Base-by-base conservation (phyloP, 495 filamentous ascomycete genomes). In the Penicillium fimorum region DNA sequence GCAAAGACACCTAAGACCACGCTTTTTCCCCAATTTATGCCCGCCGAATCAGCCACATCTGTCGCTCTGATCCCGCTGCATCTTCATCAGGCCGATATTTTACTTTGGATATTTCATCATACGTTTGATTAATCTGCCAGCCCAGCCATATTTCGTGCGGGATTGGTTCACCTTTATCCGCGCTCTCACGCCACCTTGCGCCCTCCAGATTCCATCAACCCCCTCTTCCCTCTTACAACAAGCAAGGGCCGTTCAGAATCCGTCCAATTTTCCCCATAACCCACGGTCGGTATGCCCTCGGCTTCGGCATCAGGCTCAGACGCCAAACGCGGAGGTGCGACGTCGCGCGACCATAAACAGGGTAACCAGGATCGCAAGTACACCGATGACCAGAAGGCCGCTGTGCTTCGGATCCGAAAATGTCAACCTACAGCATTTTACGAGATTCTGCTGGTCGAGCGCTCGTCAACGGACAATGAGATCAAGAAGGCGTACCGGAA, bases 401-500 rank as follows among this genome's bases (percentile, higher is more conserved):
- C 92, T 13, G 94, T 97, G 20, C 72, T 96, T 54, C 82, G 94
- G 42, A 92, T 98, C 63, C 84, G 89, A 55, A 81, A 80, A 76
- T 98, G 94, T 71, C 77, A 81, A 22, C 73, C 90, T 33, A 96
- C 90, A 5, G 91, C 88, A 3, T 98, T 92, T 70, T 98, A 98
- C 75, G 94, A 96, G 71, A 97, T 98, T 61, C 74, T 98, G 38
- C 84, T 82, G 7, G 66, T 92, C 41, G 86, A 92, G 65, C 82
- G 81, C 59, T 82, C 87, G 12, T 87, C 85, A 52, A 82, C 83
- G 32, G 92, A 96, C 60, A 73, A 75, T 55, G 92, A 96, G 65
- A 89, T 98, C 67, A 98, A 97, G 72, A 98, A 97, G 79, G 92
- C 94, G 3, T 98, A 98, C 75, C 82, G 92, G 64, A 97, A 97